Conservation (phyloP, 805 yeast genomes). For the Myxozyma vanderwaltii region DNA sequence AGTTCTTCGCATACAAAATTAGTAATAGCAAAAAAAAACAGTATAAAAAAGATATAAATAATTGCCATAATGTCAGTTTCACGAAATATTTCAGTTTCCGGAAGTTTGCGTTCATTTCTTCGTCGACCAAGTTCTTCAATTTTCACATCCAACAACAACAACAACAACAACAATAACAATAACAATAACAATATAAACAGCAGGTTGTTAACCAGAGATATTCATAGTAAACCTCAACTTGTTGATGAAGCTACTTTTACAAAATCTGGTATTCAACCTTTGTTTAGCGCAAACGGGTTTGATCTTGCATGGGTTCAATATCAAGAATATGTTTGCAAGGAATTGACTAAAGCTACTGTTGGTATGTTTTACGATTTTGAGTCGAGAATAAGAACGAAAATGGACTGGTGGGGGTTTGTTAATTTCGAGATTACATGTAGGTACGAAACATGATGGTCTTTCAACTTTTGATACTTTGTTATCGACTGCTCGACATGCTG, state of each 20-base stretch:
- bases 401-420: no score
- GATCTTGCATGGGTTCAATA: slow-evolving; percentile 77
- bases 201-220: not conserved
- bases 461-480: slow-evolving; percentile 37
- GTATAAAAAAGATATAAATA: no score
- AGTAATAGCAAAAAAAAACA: no score
- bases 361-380: no score
- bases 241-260: slow-evolving; percentile 47
- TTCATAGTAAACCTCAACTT: slow-evolving; percentile 69
- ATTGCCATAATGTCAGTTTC: not conserved
- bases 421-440: not conserved
- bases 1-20: no score
- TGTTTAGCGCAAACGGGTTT: slow-evolving; percentile 68
- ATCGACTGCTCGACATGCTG: slow-evolving; percentile 66
- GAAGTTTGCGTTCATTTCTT: not conserved
- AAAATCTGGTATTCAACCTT: slow-evolving; percentile 59
- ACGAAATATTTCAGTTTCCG: not conserved
- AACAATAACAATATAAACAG: not conserved
- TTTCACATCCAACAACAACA: not conserved
- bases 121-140: not conserved
- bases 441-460: slow-evolving; percentile 27
- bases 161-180: not conserved
- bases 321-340: slow-evolving; percentile 57
- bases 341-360: slow-evolving; percentile 31
- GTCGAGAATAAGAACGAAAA: no score